Evolutionary conservation across 768 basidiomycete genomes (phyloP), one percentile per base, ranked within the genome.

Genomic region (Naganishia kalamii): DNA sequence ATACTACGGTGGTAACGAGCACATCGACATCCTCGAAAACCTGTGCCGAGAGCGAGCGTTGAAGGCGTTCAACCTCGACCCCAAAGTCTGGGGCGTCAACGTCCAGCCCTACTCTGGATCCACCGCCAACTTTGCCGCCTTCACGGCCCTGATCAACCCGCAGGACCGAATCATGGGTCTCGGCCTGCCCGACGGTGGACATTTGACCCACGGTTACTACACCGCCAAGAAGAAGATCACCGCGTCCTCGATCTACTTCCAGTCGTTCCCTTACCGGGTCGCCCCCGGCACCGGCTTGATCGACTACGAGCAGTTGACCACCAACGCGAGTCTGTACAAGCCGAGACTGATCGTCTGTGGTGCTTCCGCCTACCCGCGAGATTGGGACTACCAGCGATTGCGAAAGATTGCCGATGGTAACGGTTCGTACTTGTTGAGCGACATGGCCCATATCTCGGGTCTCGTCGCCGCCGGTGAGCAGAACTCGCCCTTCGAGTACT

Each of bases 151-250:
- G 70, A 86, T 97, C 76, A 89, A 96, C 78, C 94, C 94, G 54
- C 90, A 97, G 78, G 94, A 98, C 80, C 88, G 94, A 68, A 85
- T 99, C 71, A 98, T 99, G 94, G 94, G 94, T 79, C 88, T 99
- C 71, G 93, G 92, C 67, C 88, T 99, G 37, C 92, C 94, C 15
- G 93, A 98, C 75, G 94, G 94, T 77, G 94, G 92, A 51, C 93
- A 96, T 79, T 85, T 96, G 71, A 97, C 92, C 35, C 94, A 97
- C 77, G 94, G 94, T 32, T 94, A 94, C 83, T 99, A 93, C 80
- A 94, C 92, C 63, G 90, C 92, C 66, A 98, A 98, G 83, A 96
- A 97, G 84, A 98, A 99, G 81, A 98, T 99, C 87, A 97, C 96
- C 35, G 91, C 96, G 37, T 98, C 94, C 25, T 98, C 96, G 21